These are phyloP conservation scores for Tuber calosporum DNA, from an alignment of 495 filamentous ascomycete genomes.

Conservation along the genomic window DNA sequence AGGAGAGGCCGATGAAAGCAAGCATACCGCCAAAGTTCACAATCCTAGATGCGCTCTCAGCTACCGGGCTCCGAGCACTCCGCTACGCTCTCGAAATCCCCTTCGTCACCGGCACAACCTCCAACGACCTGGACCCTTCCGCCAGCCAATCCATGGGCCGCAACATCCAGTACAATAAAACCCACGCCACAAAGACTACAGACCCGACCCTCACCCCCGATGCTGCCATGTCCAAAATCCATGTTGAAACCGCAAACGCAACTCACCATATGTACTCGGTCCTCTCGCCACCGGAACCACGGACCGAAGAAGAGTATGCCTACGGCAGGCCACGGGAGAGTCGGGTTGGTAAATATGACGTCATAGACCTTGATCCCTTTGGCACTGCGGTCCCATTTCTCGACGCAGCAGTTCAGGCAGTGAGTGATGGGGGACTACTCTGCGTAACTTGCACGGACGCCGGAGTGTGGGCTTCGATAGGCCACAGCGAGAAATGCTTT, in stretches of 20 bases:
- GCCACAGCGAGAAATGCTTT: slow-evolving; percentile 87
- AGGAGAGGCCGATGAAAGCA: slow-evolving; percentile 1
- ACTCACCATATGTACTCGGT: slow-evolving; percentile 79
- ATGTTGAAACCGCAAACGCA: slow-evolving; percentile 68
- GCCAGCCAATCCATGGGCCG: slow-evolving; percentile 73
- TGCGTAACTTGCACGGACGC: slow-evolving; percentile 97
- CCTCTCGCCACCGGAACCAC: slow-evolving; percentile 37
- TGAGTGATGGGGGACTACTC: slow-evolving; percentile 77
- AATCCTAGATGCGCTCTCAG: slow-evolving; percentile 90
- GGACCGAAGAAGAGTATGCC: slow-evolving; percentile 38
- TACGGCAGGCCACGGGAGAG: slow-evolving; percentile 38
- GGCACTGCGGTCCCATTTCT: slow-evolving; percentile 85
- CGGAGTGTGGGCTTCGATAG: slow-evolving; percentile 82
- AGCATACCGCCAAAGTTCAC: slow-evolving; percentile 50
- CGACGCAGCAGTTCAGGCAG: slow-evolving; percentile 75
- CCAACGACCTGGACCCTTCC: slow-evolving; percentile 73
- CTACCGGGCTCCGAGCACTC: slow-evolving; percentile 83
- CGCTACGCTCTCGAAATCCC: slow-evolving; percentile 89
- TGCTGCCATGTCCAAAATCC: slow-evolving; percentile 51
- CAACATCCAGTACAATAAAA: slow-evolving; percentile 75
- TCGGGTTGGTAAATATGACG: slow-evolving; percentile 60
- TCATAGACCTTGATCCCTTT: slow-evolving; percentile 95
- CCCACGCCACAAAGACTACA: slow-evolving; percentile 45
- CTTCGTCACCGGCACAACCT: slow-evolving; percentile 68
- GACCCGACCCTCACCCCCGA: slow-evolving; percentile 6